Evolutionary conservation across 768 basidiomycete genomes (phyloP).

Genomic region (Podaxis carcinomalis): DNA sequence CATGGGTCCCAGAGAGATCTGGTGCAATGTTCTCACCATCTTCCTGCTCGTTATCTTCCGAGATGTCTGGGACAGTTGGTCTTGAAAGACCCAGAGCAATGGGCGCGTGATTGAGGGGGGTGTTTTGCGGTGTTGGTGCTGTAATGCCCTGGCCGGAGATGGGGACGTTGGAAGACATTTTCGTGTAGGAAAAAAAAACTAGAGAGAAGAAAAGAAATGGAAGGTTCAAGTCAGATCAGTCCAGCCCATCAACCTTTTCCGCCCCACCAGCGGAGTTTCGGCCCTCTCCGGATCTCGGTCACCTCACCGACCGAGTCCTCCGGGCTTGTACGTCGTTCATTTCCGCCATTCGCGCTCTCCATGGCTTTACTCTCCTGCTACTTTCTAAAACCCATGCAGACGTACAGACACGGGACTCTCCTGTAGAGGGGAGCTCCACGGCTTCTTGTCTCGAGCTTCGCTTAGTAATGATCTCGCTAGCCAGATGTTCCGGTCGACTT

Average conservation of each 20-base stretch:
- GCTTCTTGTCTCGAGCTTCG: too few relatives aligned
- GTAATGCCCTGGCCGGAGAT: conserved; percentile 57
- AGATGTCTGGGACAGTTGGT: conserved; percentile 85
- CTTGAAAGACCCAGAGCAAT: conserved; percentile 76
- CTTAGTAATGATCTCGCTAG: too few relatives aligned
- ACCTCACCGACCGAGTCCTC: neutral
- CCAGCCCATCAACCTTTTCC: conserved; percentile 11
- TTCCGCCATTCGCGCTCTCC: neutral
- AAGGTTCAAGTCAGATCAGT: conserved; percentile 1
- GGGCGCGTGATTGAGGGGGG: conserved; percentile 78
- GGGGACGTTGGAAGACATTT: conserved; percentile 68
- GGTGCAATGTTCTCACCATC: conserved; percentile 40
- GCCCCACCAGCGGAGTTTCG: conserved; percentile 15
- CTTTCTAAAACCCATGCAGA: too few relatives aligned
- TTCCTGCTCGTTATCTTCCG: conserved; percentile 73
- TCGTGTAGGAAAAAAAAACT: conserved; percentile 11
- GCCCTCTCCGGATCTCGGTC: conserved; percentile 7
- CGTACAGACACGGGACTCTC: too few relatives aligned
- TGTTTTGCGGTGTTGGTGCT: conserved; percentile 95
- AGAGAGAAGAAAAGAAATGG: conserved; percentile 11
- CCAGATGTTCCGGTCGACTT: too few relatives aligned
- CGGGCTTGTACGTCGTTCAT: neutral
- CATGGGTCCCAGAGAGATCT: conserved; percentile 40
- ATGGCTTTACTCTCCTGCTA: too few relatives aligned
- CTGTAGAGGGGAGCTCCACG: too few relatives aligned